These are phyloP conservation scores for Plenodomus tracheiphilus DNA, from an alignment of 2,329 filamentous ascomycete genomes.

Conservation along the genomic window DNA sequence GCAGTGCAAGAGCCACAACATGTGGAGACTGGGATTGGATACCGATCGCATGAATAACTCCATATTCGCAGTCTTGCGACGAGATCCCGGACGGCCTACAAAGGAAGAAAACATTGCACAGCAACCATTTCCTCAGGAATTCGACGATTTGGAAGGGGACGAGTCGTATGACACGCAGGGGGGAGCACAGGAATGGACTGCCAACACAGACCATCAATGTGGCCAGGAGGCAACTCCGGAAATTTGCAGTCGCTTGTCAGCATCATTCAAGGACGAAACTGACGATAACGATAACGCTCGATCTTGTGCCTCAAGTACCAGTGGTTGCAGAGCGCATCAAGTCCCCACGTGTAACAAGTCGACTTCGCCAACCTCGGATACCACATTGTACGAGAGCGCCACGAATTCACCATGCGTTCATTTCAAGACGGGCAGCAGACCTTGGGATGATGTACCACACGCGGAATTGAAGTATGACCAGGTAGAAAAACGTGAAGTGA, in stretches of 20 bases:
- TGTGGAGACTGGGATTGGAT: slow-evolving; percentile 1
- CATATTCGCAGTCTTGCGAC: slow-evolving; percentile 8
- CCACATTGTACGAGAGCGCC: slow-evolving; percentile 10
- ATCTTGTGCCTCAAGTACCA: slow-evolving; percentile 1
- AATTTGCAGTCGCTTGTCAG: neutral
- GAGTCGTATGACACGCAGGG: neutral
- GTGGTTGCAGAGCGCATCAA: neutral
- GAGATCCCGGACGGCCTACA: neutral
- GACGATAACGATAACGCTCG: neutral
- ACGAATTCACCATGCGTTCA: neutral
- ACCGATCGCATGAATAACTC: slow-evolving; percentile 3
- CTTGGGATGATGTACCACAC: neutral
- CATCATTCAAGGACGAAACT: neutral
- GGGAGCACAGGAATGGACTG: neutral
- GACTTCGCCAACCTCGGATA: slow-evolving; percentile 12
- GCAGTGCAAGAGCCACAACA: slow-evolving; percentile 2
- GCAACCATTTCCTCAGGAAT: neutral
- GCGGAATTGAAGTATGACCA: neutral
- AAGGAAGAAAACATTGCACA: neutral
- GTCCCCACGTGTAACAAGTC: neutral
- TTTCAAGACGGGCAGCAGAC: neutral
- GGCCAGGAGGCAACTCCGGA: neutral
- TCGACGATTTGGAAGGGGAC: neutral
- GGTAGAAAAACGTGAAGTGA: neutral
- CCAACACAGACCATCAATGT: neutral